These are phyloP conservation scores for Fusarium nodosum DNA, from an alignment of 2,329 filamentous ascomycete species.

Conservation along the genomic window DNA sequence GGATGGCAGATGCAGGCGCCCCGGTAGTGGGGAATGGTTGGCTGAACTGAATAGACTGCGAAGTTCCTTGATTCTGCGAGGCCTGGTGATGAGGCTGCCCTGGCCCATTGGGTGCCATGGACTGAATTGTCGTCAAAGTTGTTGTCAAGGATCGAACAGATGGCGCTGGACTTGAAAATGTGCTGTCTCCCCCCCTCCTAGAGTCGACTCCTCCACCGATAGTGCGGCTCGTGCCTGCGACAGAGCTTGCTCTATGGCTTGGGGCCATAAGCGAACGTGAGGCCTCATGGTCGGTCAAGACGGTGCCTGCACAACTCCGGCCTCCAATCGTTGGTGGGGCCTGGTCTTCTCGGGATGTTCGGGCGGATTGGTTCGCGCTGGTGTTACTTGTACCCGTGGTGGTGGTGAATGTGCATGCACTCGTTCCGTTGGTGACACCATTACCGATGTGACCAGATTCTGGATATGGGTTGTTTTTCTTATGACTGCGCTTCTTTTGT, in stretches of 20 bases:
- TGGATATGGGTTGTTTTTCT: constrained; percentile 94
- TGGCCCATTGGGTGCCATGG: constrained; percentile 70
- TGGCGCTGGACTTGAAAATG: constrained; percentile 85
- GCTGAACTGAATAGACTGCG: constrained; percentile 71
- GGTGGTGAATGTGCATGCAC: constrained; percentile 69
- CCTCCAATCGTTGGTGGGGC: constrained; percentile 72
- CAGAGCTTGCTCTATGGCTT: constrained; percentile 76
- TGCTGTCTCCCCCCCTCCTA: constrained; percentile 78
- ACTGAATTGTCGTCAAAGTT: constrained; percentile 88
- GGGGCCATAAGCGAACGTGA: constrained; percentile 80
- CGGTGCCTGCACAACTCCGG: constrained; percentile 81
- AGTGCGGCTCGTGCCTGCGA: constrained; percentile 81
- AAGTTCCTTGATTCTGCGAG: constrained; percentile 55
- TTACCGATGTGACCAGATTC: constrained; percentile 74
- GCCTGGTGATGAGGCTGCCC: constrained; percentile 53
- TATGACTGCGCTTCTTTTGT: constrained; percentile 68
- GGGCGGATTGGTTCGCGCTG: constrained; percentile 71
- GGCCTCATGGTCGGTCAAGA: constrained; percentile 86
- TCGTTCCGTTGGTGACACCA: constrained; percentile 56
- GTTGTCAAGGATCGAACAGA: constrained; percentile 85
- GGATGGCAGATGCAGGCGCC: constrained; percentile 78
- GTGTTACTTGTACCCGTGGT: constrained; percentile 64
- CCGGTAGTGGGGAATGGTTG: constrained; percentile 74
- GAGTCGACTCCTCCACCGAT: constrained; percentile 75
- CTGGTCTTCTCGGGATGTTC: constrained; percentile 70